These are phyloP conservation scores for Candolleomyces efflorescens DNA, from an alignment of 768 basidiomycete genomes.

Conservation along the genomic window DNA sequence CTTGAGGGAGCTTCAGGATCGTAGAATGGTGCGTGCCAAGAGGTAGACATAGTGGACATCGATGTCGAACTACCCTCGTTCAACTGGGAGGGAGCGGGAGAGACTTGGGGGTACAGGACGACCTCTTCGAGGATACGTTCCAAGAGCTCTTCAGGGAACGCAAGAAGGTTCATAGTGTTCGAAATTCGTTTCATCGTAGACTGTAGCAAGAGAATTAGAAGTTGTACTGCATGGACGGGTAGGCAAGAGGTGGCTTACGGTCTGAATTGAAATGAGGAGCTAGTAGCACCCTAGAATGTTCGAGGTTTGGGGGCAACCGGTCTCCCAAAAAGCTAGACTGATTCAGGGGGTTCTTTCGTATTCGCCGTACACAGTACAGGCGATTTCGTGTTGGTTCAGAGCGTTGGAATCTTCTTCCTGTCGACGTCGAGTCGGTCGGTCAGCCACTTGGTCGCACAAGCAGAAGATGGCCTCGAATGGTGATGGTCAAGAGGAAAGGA, in stretches of 20 bases:
- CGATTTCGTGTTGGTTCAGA: too few species aligned
- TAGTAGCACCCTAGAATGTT: background rate
- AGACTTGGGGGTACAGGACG: slow-evolving; percentile 15
- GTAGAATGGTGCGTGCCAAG: too few species aligned
- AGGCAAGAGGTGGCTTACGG: too few species aligned
- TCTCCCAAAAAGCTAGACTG: background rate
- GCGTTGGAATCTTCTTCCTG: too few species aligned
- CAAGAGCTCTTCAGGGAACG: slow-evolving; percentile 29
- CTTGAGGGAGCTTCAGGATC: slow-evolving; percentile 15
- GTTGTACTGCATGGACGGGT: too few species aligned
- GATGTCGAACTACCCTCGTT: slow-evolving; percentile 14
- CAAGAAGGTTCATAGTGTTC: background rate
- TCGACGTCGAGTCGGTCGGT: too few species aligned
- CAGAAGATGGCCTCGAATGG: too few species aligned
- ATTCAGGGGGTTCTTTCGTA: too few species aligned
- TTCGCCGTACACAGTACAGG: too few species aligned
- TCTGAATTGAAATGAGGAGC: background rate
- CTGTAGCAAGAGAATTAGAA: too few species aligned
- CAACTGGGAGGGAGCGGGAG: slow-evolving; percentile 9
- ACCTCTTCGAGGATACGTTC: slow-evolving; percentile 28
- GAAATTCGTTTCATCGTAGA: background rate
- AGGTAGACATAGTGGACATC: background rate
- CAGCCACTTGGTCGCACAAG: too few species aligned
- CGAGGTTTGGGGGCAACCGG: background rate
- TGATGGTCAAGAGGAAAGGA: too few species aligned